phyloP scores from a whole-genome alignment of 208 protist species.

The Zelonia costaricensis region DNA sequence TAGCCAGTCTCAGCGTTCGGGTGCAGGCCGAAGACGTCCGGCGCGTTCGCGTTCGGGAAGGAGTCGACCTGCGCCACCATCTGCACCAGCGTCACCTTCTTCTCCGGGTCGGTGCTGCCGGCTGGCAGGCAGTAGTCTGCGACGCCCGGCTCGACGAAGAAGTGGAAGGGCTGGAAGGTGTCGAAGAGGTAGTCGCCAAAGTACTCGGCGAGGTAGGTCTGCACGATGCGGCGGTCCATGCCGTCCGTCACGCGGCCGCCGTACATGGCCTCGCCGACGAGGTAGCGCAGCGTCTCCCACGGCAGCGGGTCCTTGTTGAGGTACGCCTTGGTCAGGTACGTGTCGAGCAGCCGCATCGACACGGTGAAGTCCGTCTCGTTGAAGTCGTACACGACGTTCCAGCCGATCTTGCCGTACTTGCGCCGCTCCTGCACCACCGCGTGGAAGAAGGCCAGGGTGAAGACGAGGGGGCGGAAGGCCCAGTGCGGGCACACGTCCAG shows the following conservation, averaged over 20 bases:
- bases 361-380: constrained; percentile 99
- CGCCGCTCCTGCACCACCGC: constrained; percentile 98
- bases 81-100: constrained; percentile 69
- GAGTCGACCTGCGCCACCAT: constrained; percentile 93
- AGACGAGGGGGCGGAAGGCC: constrained; percentile 97
- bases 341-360: constrained; percentile 96
- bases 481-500: constrained; percentile 94
- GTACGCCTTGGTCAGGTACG: constrained; percentile 97
- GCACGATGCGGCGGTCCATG: constrained; percentile 98
- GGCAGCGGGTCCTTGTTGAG: constrained; percentile 96
- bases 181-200: constrained; percentile 99
- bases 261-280: constrained; percentile 99
- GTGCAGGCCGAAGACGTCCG: constrained; percentile 99
- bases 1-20: constrained; percentile 99
- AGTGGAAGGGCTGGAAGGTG: constrained; percentile 98
- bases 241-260: constrained; percentile 98
- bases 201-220: constrained; percentile 99
- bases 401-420: constrained; percentile 98
- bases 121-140: constrained; percentile 93
- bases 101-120: constrained; percentile 64
- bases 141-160: constrained; percentile 91
- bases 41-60: constrained; percentile 94
- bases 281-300: constrained; percentile 98
- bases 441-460: constrained; percentile 98
- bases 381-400: constrained; percentile 99